Evolutionary conservation across 495 filamentous ascomycete species (phyloP), one percentile per base, ranked within the genome.

Genomic region (Lasiosphaeriaceae sp.): DNA sequence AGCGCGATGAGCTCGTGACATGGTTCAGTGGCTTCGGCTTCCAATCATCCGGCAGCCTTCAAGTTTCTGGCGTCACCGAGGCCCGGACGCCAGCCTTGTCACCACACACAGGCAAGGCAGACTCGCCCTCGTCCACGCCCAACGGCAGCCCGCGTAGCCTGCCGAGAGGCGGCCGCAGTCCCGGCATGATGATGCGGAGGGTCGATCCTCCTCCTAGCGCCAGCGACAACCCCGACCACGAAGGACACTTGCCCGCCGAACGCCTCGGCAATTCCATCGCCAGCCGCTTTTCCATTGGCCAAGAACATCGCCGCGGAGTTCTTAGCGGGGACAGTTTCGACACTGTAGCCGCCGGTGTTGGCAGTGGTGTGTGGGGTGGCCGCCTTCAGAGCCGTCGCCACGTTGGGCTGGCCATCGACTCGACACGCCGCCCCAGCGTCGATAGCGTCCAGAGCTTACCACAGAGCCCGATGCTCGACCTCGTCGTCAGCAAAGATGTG

Each of bases 381-480:
- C 12, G 16, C 12, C 21, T 44, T 12, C 22, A 53, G 8, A 20
- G 31, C 31, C 22, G 47, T 17, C 52, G 55, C 56, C 56, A 57
- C 52, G 52, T 50, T 23, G 56, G 56, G 1, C 54, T 65, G 17
- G 62, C 55, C 19, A 65, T 65, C 43, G 62, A 65, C 51, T 39
- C 62, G 47, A 34, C 37, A 3, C n/a, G 49, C 35, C 9, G 56
- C 54, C 50, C 61, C 12, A 66, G 60, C 44, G 41, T 55, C 16
- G 64, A 64, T 34, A 77, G 73, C 63, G 55, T 70, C 44, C 60
- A 66, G 39, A 79, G 74, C 50, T 66, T 79, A 26, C 77, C 77
- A 20, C 75, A 75, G 35, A 80, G 77, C 58, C 77, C 77, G n/a
- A 77, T 80, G 76, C 57, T 78, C 39, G 75, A 77, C 45, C 62